Percentiles rank a stretch among this genome's conserved stretches.
phyloP scores from a whole-genome alignment of 768 basidiomycete genomes.

The Leccinum obscurum region DNA sequence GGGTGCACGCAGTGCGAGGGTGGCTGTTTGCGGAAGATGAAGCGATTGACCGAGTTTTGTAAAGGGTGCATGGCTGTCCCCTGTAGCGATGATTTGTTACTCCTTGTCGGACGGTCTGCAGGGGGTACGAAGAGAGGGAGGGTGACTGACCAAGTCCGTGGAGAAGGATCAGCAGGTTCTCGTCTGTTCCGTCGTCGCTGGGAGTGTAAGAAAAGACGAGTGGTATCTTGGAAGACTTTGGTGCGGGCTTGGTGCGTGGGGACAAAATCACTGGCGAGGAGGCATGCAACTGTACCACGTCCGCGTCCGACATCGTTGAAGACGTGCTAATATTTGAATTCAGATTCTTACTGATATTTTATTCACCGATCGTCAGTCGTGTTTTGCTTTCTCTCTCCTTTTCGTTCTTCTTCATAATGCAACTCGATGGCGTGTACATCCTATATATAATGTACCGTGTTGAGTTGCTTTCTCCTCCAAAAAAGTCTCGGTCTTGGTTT shows the following conservation, averaged over 20 bases:
- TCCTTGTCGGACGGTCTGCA: background rate
- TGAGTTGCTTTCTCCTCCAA: too few relatives aligned
- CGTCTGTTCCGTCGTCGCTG: conserved; percentile 82
- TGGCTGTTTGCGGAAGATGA: conserved; percentile 88
- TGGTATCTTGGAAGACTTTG: conserved; percentile 45
- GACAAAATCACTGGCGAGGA: conserved; percentile 10
- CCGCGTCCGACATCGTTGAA: conserved; percentile 16
- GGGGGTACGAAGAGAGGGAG: background rate
- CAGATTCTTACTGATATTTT: too few relatives aligned
- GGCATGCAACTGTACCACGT: conserved; percentile 23
- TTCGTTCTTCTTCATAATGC: too few relatives aligned
- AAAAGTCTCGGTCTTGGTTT: too few relatives aligned
- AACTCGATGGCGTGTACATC: too few relatives aligned
- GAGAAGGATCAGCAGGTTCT: conserved; percentile 80
- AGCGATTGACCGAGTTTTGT: conserved; percentile 67
- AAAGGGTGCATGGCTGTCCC: conserved; percentile 82
- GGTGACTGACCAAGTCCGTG: conserved; percentile 74
- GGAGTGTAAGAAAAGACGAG: conserved; percentile 66
- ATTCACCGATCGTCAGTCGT: too few relatives aligned
- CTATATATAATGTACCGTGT: too few relatives aligned
- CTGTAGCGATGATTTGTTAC: conserved; percentile 38
- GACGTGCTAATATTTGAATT: background rate
- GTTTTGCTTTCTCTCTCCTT: background rate
- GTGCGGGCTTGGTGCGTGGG: conserved; percentile 48
- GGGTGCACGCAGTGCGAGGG: conserved; percentile 78